phyloP scores from a whole-genome alignment of 306 rosid genomes.

The Herpetospermum pedunculosum region DNA sequence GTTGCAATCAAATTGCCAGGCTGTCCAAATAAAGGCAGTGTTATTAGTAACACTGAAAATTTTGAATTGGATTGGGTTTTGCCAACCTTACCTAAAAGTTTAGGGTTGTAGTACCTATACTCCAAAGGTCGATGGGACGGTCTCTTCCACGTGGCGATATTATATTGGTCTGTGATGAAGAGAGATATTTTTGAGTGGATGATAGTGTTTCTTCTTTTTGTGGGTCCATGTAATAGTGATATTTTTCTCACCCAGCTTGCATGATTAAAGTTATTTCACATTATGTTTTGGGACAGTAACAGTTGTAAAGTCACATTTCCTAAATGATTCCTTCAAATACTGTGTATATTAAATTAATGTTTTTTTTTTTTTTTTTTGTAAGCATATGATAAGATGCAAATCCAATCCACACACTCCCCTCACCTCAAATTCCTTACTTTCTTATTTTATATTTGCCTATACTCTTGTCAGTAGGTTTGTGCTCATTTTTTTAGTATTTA shows the following conservation, averaged over 20 bases:
- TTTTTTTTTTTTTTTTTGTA: neutral
- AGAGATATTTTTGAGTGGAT: neutral
- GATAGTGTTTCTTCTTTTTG: neutral
- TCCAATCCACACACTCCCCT: neutral
- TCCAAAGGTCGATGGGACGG: neutral
- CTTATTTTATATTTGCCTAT: neutral
- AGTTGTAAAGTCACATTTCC: slow-evolving; percentile 6
- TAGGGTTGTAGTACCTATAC: neutral
- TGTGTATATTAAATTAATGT: neutral
- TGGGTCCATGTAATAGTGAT: neutral
- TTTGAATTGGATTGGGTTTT: neutral
- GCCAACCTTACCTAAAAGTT: neutral
- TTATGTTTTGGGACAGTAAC: slow-evolving; percentile 1
- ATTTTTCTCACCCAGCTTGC: neutral
- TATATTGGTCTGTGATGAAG: neutral
- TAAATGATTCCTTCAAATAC: neutral
- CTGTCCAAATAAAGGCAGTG: slow-evolving; percentile 3
- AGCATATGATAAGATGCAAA: neutral
- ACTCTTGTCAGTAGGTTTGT: neutral
- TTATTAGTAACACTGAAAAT: neutral
- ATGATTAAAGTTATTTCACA: slow-evolving; percentile 6
- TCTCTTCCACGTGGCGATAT: neutral
- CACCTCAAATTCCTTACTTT: neutral
- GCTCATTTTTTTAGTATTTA: too few species aligned
- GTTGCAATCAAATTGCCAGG: neutral